These are phyloP conservation scores for Aspergillus ostianus DNA, from an alignment of 495 filamentous ascomycete genomes.

Conservation along the genomic window DNA sequence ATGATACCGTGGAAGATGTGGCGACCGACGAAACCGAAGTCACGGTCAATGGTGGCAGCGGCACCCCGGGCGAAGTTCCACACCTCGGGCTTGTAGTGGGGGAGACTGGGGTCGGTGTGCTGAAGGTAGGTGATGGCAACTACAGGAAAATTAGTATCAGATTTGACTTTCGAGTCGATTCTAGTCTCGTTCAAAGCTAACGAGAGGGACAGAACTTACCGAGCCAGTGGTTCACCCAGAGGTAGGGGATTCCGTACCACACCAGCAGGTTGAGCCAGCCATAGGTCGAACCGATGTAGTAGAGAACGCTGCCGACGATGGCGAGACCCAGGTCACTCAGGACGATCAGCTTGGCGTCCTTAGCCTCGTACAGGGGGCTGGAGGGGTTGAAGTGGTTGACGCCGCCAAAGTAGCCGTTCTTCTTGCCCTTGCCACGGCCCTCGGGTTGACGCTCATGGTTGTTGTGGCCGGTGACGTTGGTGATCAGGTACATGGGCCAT, in stretches of 20 bases:
- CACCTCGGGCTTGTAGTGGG: constrained; percentile 53
- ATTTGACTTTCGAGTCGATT: too few relatives aligned
- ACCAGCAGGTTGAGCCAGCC: constrained; percentile 84
- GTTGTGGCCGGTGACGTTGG: constrained; percentile 94
- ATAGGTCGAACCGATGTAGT: constrained; percentile 64
- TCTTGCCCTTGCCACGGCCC: constrained; percentile 86
- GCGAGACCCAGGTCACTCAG: constrained; percentile 80
- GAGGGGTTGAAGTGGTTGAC: constrained; percentile 93
- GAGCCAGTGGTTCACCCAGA: constrained; percentile 98
- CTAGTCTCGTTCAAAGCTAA: not conserved
- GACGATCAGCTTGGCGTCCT: constrained; percentile 78
- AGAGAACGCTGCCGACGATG: constrained; percentile 54
- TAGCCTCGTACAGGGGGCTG: constrained; percentile 88
- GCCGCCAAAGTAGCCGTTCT: constrained; percentile 72
- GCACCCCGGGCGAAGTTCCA: constrained; percentile 61
- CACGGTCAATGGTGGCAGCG: constrained; percentile 59
- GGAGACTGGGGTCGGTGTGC: constrained; percentile 59
- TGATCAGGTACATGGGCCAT: constrained; percentile 78
- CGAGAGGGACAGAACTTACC: constrained; percentile 37
- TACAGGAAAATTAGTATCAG: constrained; percentile 18
- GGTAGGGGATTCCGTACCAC: constrained; percentile 92
- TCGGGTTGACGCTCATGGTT: constrained; percentile 81
- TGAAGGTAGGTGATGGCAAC: constrained; percentile 63
- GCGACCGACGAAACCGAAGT: constrained; percentile 59
- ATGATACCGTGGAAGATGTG: constrained; percentile 61